A percentile compares a stretch with the other conserved stretches of the same genome.
These are phyloP conservation scores for Patellifolia procumbens DNA, from an alignment of 179 eudicot genomes.

Conservation along the genomic window DNA sequence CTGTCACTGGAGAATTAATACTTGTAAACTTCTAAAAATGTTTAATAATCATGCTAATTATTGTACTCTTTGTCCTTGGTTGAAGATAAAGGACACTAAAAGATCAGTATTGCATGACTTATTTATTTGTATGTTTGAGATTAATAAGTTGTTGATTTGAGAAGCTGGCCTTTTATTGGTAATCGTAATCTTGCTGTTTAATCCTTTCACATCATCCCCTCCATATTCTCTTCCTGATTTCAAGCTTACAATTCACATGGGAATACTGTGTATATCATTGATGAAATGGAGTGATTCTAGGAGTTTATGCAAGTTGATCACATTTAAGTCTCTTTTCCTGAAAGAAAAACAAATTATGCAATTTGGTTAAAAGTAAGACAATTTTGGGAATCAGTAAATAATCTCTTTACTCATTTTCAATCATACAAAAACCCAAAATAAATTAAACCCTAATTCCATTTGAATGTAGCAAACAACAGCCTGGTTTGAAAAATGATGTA, in stretches of 20 bases:
- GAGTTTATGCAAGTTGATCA: too few relatives aligned
- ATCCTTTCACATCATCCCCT: conserved; percentile 5
- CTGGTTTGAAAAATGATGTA: too few relatives aligned
- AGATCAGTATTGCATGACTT: neutral
- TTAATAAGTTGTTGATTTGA: conserved; percentile 13
- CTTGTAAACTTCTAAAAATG: neutral
- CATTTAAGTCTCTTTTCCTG: conserved; percentile 15
- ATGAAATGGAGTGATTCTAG: conserved; percentile 32
- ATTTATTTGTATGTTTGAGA: neutral
- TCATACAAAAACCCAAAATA: too few relatives aligned
- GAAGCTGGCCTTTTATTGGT: conserved; percentile 34
- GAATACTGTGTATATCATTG: conserved; percentile 12
- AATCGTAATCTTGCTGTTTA: conserved; percentile 7
- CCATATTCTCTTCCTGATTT: conserved; percentile 36
- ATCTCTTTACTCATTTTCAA: too few relatives aligned
- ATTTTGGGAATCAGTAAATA: neutral
- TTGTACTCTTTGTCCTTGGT: conserved; percentile 18
- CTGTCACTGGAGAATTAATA: conserved; percentile 3
- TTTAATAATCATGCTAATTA: conserved; percentile 12
- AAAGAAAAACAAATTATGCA: neutral
- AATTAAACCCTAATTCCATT: too few relatives aligned
- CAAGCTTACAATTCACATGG: conserved; percentile 42
- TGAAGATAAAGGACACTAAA: conserved; percentile 14
- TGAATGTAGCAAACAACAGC: too few relatives aligned
- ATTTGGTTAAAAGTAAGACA: neutral